Base-by-base conservation (phyloP, 345 rosid genomes). In the Populus tremula region DNA sequence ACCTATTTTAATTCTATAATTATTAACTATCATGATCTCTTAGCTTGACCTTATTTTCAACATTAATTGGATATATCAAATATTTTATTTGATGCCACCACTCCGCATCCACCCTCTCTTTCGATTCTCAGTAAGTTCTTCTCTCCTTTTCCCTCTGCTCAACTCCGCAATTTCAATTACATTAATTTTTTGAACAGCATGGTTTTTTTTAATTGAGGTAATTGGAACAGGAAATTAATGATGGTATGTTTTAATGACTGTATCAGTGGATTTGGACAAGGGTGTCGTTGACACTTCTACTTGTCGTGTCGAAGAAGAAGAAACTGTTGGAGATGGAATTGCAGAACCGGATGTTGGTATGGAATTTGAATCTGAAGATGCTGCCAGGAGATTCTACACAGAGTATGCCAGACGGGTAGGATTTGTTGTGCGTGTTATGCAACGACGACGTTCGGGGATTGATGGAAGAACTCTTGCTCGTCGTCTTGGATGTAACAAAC, bases 381-480 rank as follows among this genome's bases (percentile, higher is more conserved):
- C 73, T 80, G 97, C 97, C 33, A 85, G 86, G 80, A 81, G 85
- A 54, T 92, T 89, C 71, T 92, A 92, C 47, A 72, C 71, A 5
- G 92, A 88, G 38, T 92, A 92, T 85, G 97, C 94, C 5, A 88
- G 88, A 76, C 81, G 76, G 69, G 54, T 86, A 50, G 97, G 97
- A 75, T 92, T 90, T 79, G 87, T 88, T 27, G 93, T 92, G 49
- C 93, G 94, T 17, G 71, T 92, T 56, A 90, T 90, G 94, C 97
- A 92, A 80, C 90, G 97, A 6, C 94, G 97, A 10, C 88, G 93
- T 50, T 90, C 94, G 16, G 94, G 94, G 73, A 85, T 87, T 74
- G 94, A 92, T 72, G 93, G 92, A 50, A 86, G 90, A 76, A 92
- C 92, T 31, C 93, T 92, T 78, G 93, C 97, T 67, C 94, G 94